phyloP scores from a whole-genome alignment of 768 basidiomycete genomes.

The Rickenella mellea region DNA sequence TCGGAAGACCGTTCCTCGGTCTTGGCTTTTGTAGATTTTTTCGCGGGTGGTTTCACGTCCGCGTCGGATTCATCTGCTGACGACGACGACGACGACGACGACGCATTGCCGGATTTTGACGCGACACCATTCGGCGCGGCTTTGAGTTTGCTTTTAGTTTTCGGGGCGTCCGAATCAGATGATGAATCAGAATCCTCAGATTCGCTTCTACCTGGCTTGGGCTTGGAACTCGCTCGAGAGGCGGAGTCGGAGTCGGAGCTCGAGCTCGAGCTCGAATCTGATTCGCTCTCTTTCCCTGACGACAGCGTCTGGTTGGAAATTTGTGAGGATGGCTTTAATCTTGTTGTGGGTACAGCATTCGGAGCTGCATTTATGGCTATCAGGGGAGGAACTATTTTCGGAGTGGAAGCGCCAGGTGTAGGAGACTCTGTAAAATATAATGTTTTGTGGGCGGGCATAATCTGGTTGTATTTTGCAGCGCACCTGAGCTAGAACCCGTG shows the following conservation, averaged over 20 bases:
- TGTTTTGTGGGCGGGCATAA: too few species aligned
- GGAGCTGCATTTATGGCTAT: neutral
- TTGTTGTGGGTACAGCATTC: slow-evolving; percentile 1
- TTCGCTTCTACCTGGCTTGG: too few species aligned
- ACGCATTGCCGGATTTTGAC: neutral
- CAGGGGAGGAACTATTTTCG: neutral
- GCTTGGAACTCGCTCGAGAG: too few species aligned
- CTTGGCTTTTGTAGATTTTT: too few species aligned
- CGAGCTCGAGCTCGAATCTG: slow-evolving; percentile 5
- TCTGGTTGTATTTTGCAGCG: too few species aligned
- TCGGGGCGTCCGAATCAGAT: slow-evolving; percentile 8
- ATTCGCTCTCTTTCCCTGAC: neutral
- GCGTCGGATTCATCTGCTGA: slow-evolving; percentile 8
- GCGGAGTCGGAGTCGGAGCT: slow-evolving; percentile 18
- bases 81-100: slow-evolving; percentile 4
- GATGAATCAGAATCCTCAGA: slow-evolving; percentile 21
- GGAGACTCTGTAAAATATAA: too few species aligned
- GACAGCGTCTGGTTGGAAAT: neutral
- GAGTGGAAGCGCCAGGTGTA: neutral
- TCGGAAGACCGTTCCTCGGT: too few species aligned
- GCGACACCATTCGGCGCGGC: slow-evolving; percentile 5
- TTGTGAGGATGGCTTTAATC: neutral
- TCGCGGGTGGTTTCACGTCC: too few species aligned
- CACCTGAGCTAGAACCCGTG: too few species aligned
- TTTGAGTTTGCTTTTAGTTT: slow-evolving; percentile 8